Base-by-base conservation (phyloP, 2,329 filamentous ascomycete species). In the Fusarium mangiferae region DNA sequence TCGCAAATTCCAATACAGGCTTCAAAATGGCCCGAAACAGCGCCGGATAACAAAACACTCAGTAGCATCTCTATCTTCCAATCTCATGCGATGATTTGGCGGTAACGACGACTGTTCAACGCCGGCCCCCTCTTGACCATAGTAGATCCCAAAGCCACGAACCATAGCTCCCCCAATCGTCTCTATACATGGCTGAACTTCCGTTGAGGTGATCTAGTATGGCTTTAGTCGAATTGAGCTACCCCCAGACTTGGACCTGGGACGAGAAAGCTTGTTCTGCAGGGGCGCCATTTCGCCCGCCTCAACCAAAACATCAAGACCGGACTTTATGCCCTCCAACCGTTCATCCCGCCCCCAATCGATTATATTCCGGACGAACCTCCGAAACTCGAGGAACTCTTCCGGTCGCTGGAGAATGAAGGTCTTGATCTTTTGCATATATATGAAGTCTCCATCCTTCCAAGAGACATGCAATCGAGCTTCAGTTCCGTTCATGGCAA, bases 401-500 rank as follows among this genome's bases (percentile, higher is more conserved):
- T 75, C 58, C 0, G 79, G 75, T 0, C 77, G 46, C 52, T 82
- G 77, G 6, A 84, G 70, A 18, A 78, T 35, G 67, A 82, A 84
- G 39, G 18, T 81, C 63, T 71, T 38, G 0, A 70, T 22, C 22
- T 73, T 70, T 65, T 60, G 66, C 22, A 46, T 58, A 6, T 39
- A 24, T 13, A 54, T 36, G 17, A 17, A 28, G 13, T 52, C 6
- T 0, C 11, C 54, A 17, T 60, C 42, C 14, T 81, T 83, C 81
- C 79, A 84, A 11, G 81, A 78, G 18, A 83, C 60, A 45, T 80
- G 79, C 9, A 84, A 77, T 6, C 78, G 78, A 14, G 81, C 82
- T 22, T 80, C 78, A 1, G 75, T 77, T 22, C 75, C 74, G 45
- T 74, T 81, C 77, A 83, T 83, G 41, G 81, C 80, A 36, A 65